Conservation (phyloP, 768 basidiomycete species). For the Tephrocybe sp. region DNA sequence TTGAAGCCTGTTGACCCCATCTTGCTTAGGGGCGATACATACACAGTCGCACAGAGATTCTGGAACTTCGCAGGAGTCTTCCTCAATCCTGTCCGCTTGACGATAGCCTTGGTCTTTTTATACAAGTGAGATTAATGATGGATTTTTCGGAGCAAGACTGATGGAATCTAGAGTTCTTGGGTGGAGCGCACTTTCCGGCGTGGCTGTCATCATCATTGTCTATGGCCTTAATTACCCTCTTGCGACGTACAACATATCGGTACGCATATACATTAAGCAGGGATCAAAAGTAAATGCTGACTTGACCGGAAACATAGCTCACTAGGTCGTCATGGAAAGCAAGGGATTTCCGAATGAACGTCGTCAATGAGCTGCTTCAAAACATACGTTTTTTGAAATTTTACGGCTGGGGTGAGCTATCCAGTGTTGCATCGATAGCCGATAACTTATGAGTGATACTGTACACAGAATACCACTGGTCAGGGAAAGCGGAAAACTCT, state of each 20-base stretch:
- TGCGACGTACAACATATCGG: slow-evolving; percentile 63
- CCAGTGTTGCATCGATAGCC: not conserved
- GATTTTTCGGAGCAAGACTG: not conserved
- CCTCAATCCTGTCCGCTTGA: slow-evolving; percentile 59
- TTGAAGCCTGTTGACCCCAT: slow-evolving; percentile 11
- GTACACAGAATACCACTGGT: slow-evolving; percentile 58
- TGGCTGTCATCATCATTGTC: slow-evolving; percentile 60
- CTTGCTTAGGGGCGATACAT: slow-evolving; percentile 59
- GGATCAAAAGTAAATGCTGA: not conserved
- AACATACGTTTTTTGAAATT: slow-evolving; percentile 74
- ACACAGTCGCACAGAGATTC: slow-evolving; percentile 68
- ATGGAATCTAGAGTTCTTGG: slow-evolving; percentile 57
- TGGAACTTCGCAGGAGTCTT: slow-evolving; percentile 73
- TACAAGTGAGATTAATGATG: slow-evolving; percentile 53
- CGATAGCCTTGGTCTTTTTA: slow-evolving; percentile 68
- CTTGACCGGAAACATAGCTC: slow-evolving; percentile 43
- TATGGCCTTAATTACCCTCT: slow-evolving; percentile 68
- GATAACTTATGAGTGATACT: not conserved
- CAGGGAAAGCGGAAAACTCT: slow-evolving; percentile 46
- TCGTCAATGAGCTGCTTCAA: slow-evolving; percentile 76
- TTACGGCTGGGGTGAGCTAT: slow-evolving; percentile 66
- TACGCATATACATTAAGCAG: slow-evolving; percentile 27
- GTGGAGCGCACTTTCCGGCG: slow-evolving; percentile 75
- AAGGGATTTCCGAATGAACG: slow-evolving; percentile 65
- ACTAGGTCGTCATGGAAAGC: slow-evolving; percentile 60